Conservation (phyloP, 257 asterid genomes). For the Solanum habrochaites region DNA sequence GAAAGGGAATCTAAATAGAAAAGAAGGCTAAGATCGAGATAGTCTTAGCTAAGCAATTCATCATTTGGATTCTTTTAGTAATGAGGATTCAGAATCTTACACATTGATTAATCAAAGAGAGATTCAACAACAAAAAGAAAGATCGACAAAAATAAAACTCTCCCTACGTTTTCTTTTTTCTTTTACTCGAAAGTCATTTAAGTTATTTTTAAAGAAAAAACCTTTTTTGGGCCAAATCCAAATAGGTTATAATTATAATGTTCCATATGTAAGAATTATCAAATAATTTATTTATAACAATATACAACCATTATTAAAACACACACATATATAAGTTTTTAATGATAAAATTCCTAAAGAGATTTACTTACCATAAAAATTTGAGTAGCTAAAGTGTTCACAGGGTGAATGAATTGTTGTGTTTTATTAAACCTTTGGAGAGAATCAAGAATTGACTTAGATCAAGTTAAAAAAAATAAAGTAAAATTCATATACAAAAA, state of each 20-base stretch:
- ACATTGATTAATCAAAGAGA: too few species aligned
- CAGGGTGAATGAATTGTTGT: constrained; percentile 13
- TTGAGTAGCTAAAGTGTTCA: constrained; percentile 13
- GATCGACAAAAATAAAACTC: background rate
- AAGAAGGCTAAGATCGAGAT: too few species aligned
- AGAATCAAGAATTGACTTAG: constrained; percentile 19
- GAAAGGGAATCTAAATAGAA: too few species aligned
- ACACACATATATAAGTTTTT: background rate
- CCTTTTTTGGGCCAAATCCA: background rate
- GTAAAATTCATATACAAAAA: background rate
- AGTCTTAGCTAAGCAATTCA: too few species aligned
- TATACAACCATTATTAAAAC: background rate
- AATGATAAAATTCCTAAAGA: background rate
- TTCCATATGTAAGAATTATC: background rate
- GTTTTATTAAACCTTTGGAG: constrained; percentile 7
- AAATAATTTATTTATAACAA: background rate
- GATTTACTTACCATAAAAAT: constrained; percentile 17
- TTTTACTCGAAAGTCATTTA: background rate
- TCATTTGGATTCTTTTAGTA: too few species aligned
- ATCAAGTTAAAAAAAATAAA: constrained; percentile 16
- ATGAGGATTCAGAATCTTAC: too few species aligned
- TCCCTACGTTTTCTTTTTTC: background rate
- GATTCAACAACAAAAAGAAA: too few species aligned
- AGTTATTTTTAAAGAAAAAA: too few species aligned
- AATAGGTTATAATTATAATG: too few species aligned